Conservation (phyloP, 2,329 filamentous ascomycete genomes). For the Thelonectria discophora region DNA sequence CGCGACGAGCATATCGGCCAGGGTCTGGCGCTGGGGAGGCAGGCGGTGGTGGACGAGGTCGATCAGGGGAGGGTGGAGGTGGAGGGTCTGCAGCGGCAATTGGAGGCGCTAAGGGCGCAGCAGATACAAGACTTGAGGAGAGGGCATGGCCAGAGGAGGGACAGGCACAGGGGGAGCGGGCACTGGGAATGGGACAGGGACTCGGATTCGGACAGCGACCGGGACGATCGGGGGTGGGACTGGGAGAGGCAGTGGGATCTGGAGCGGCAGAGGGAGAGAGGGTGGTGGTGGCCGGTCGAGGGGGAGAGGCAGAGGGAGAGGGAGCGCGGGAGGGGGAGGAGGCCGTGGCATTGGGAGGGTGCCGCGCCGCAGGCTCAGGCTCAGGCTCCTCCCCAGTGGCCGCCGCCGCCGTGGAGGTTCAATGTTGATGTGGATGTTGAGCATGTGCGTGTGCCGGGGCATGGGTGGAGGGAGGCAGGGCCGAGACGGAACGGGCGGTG, state of each 20-base stretch:
- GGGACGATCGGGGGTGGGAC: not conserved
- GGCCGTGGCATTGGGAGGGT: not conserved
- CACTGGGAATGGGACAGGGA: no score
- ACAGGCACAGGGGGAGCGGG: no score
- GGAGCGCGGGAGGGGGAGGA: not conserved
- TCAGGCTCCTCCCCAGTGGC: not conserved
- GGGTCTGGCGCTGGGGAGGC: not conserved
- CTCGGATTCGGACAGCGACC: no score
- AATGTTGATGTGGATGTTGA: no score
- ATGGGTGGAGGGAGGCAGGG: no score
- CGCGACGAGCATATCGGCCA: no score
- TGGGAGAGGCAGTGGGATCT: not conserved
- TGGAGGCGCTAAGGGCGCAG: no score
- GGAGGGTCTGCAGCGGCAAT: not conserved
- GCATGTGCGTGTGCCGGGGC: no score
- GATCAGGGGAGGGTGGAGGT: no score
- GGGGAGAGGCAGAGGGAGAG: not conserved
- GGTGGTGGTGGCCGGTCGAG: not conserved
- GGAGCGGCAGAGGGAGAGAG: not conserved
- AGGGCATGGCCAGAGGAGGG: no score
- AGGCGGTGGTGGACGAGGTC: not conserved
- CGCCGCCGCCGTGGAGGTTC: not conserved
- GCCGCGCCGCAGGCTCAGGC: not conserved
- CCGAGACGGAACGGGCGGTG: no score
- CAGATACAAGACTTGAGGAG: no score